Evolutionary conservation across 352 stramenopile genomes (phyloP).

Genomic region (Globisporangium cystogenes): DNA sequence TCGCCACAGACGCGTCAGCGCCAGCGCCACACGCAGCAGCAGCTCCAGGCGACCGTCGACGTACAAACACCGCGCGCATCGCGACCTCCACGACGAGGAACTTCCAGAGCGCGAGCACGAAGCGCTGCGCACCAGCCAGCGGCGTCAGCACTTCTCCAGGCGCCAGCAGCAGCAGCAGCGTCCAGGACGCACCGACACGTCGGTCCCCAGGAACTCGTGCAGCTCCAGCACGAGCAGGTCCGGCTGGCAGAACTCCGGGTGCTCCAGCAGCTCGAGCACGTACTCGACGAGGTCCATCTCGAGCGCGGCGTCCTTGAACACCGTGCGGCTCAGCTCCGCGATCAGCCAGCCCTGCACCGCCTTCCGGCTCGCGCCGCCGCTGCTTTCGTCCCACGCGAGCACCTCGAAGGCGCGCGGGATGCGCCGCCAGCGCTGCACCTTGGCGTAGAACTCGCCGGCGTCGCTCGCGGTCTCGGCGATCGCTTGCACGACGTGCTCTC

Average conservation of each 20-base stretch:
- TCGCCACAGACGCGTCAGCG: not conserved
- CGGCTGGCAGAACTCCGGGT: conserved; percentile 66
- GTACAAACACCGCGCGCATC: conserved; percentile 43
- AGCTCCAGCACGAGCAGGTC: conserved; percentile 61
- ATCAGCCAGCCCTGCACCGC: conserved; percentile 36
- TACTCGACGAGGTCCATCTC: conserved; percentile 65
- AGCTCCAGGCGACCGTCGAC: conserved; percentile 7
- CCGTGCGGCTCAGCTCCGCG: conserved; percentile 34
- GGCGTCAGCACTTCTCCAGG: not conserved
- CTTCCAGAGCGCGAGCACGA: conserved; percentile 71
- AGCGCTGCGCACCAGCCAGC: conserved; percentile 47
- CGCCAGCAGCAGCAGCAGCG: not conserved
- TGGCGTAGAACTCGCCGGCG: conserved; percentile 30
- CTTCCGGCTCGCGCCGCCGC: conserved; percentile 4
- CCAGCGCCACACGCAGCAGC: not conserved
- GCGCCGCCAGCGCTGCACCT: conserved; percentile 35
- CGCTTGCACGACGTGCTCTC: conserved; percentile 17
- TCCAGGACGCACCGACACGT: conserved; percentile 22
- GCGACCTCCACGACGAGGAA: conserved; percentile 68
- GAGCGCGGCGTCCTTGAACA: conserved; percentile 24
- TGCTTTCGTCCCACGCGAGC: conserved; percentile 20
- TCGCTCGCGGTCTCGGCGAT: conserved; percentile 21
- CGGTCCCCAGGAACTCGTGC: conserved; percentile 54
- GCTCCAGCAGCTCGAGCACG: conserved; percentile 52
- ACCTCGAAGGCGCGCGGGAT: conserved; percentile 42